Evolutionary conservation across 768 basidiomycete species (phyloP), one percentile per base, ranked within the genome.

Genomic region (Boletellus ananiceps): DNA sequence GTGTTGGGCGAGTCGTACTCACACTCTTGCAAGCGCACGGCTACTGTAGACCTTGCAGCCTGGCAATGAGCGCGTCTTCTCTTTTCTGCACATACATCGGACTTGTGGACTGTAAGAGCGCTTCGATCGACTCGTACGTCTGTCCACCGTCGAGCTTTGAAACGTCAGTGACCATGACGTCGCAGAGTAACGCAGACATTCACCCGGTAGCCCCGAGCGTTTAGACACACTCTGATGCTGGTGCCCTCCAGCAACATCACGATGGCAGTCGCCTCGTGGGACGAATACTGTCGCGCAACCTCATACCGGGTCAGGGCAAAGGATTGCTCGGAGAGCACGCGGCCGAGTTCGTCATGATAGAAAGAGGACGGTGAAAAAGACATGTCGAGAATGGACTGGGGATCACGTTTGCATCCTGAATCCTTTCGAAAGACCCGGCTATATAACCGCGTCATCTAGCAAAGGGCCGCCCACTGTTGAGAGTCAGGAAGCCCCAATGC

Each of bases 231-330:
- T 15, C 53, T 63, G 18, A 85, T 57, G 14, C 50, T 62, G 4
- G 68, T 66, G 11, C 80, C 83, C 58, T 88, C 86, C 11, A 85
- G 67, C 4, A 83, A 65, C 4, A 73, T 76, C 38, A 86, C 74
- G 19, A 67, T 66, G 5, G 83, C 83, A 11, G 67, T 68, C 13
- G 84, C 80, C 56, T 79, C 74, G 44, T 75, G 68, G 2, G 70
- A 55, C 2, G 74, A 71, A 1, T 71, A 61, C 40, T 67, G 58
- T 18, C 61, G 57, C 5, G 54, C 36, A 41, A 82, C 57, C 3
- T 71, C 67, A 56, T 74, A 85, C 52, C 69, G 65, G 35, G 69
- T 58, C 51, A 86, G 73, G 15, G 79, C 80, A 55, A 79, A 82
- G 5, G 74, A 67, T 52, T 86, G 81, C 57, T 86, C 84, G 29